Percentiles rank a stretch among this genome's conserved stretches.
Evolutionary conservation across 2,329 filamentous ascomycete species (phyloP).

Genomic region (Apiospora sp.): DNA sequence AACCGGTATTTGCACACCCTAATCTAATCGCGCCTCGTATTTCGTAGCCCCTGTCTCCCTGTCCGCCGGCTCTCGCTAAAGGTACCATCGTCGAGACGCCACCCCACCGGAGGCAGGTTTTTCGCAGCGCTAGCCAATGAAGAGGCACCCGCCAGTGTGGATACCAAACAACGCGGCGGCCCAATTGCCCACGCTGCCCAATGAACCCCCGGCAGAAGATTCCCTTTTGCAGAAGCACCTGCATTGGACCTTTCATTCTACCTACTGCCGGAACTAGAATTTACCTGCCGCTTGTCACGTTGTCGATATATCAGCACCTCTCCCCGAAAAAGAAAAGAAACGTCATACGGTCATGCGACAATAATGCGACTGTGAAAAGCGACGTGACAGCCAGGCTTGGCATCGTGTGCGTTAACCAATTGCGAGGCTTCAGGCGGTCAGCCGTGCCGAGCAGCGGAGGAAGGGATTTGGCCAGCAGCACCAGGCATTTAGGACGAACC

Average conservation of each 20-base stretch:
- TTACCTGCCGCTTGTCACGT: neutral
- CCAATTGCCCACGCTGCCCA: neutral
- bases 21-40: neutral
- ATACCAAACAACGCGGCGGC: neutral
- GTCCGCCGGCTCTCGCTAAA: neutral
- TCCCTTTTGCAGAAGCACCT: neutral
- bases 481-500: neutral
- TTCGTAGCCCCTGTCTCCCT: neutral
- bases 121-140: neutral
- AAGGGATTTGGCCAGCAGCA: neutral
- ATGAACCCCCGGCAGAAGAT: neutral
- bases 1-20: neutral
- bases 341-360: neutral
- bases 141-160: neutral
- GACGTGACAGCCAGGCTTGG: constrained; percentile 8
- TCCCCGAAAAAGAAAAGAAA: too few species aligned
- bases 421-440: neutral
- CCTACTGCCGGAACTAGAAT: neutral
- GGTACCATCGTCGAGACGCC: neutral
- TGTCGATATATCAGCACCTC: neutral
- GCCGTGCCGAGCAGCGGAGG: neutral
- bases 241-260: neutral
- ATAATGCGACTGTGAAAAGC: neutral
- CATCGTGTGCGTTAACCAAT: neutral
- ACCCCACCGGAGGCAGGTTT: neutral